Base-by-base conservation (phyloP, 805 yeast genomes). In the Nakazawaea ishiwadae region DNA sequence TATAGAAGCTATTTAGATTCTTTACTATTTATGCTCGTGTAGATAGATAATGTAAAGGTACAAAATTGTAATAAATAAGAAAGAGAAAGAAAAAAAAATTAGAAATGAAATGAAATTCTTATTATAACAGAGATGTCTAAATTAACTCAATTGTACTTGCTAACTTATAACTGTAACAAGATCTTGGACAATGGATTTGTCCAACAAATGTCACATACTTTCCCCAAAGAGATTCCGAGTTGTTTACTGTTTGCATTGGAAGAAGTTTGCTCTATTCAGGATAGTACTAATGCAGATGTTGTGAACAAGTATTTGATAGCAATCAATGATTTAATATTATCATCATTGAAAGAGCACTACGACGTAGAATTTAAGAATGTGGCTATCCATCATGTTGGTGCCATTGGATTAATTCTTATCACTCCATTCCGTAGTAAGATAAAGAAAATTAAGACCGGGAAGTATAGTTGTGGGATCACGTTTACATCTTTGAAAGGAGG, bases 401-500 rank as follows among this genome's bases (percentile, higher is more conserved):
- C 84, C 1, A 66, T 76, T 33, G 87, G 83, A 0, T 39, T 77
- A 3, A 55, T 81, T 3, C 56, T 78, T 2, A 56, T 81, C 10
- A 65, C 74, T 9, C 72, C 74, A n/a, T 62, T 50, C 47, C 21
- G 21, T 28, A 46, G 56, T 14, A 60, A 58, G 41, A 52, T 66
- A 17, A 34, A 52, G 19, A 45, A 51, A 34, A 39, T 63, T 12
- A 47, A 51, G 11, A 50, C 44, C 11, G 69, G 69, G 2, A 55
- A 53, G 9, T 64, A 63, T 15, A 70, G 75, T 14, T 66, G 79
- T 46, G 96, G 96, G 2, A 55, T 65, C 41, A 66, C 71, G 6
- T 65, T 69, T 44, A 77, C 91, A 1, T 75, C 80, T 40, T 56
- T 85, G 51, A 90, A 90, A 57, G 96, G 96, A 0, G 90, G 79